A percentile compares a stretch with the other conserved stretches of the same genome.
These are phyloP conservation scores for Neoboletus subvelutipes DNA, from an alignment of 768 basidiomycete species.

Conservation along the genomic window DNA sequence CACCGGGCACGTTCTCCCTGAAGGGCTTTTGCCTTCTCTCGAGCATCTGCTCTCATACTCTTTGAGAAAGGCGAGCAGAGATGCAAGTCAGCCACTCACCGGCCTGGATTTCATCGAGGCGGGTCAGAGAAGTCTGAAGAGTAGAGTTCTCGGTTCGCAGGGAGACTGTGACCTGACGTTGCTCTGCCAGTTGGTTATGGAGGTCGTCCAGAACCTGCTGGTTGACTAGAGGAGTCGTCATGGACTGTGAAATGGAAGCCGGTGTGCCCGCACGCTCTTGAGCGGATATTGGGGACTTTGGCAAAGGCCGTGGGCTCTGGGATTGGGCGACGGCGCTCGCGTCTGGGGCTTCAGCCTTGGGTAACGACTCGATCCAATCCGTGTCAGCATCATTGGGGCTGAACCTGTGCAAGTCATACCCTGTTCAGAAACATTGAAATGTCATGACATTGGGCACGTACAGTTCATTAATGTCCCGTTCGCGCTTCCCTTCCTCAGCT, in stretches of 20 bases:
- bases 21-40: conserved; percentile 12
- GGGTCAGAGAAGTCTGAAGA: conserved; percentile 27
- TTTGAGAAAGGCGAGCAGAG: neutral
- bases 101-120: conserved; percentile 32
- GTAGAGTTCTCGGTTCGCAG: conserved; percentile 28
- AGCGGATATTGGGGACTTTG: conserved; percentile 17
- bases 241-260: conserved; percentile 3
- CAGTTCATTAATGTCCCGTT: conserved; percentile 60
- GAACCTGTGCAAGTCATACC: conserved; percentile 39
- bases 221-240: neutral
- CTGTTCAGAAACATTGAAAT: conserved; percentile 1
- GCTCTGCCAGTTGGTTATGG: conserved; percentile 18
- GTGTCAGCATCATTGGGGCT: conserved; percentile 40
- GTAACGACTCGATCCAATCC: conserved; percentile 64
- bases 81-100: conserved; percentile 21
- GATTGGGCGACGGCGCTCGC: conserved; percentile 34
- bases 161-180: conserved; percentile 16
- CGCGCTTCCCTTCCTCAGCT: conserved; percentile 41
- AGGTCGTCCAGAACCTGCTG: conserved; percentile 13
- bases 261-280: conserved; percentile 11
- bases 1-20: conserved; percentile 20
- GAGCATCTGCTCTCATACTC: conserved; percentile 15
- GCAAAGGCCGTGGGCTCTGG: conserved; percentile 20
- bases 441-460: conserved; percentile 38
- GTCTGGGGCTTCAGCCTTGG: conserved; percentile 40